phyloP scores from a whole-genome alignment of 1,284 basidiomycete genomes.

The Agroathelia rolfsii region DNA sequence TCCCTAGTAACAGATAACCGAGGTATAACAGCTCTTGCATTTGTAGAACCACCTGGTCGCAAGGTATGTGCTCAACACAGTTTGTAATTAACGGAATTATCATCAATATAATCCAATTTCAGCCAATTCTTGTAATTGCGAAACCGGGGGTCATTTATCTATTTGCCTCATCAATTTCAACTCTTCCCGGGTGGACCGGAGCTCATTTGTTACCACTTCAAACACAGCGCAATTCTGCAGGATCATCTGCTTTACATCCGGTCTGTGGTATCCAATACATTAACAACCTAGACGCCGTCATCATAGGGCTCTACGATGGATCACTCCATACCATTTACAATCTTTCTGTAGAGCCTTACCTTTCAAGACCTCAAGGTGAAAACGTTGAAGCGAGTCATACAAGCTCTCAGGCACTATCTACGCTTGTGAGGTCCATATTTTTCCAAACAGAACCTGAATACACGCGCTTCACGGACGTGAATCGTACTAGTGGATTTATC shows the following conservation, averaged over 20 bases:
- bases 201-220: slow-evolving; percentile 30
- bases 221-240: slow-evolving; percentile 39
- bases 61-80: too few relatives aligned
- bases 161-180: slow-evolving; percentile 29
- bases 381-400: slow-evolving; percentile 29
- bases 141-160: slow-evolving; percentile 51
- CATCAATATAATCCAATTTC: too few relatives aligned
- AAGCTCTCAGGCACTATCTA: slow-evolving; percentile 39
- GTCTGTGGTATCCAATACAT: slow-evolving; percentile 50
- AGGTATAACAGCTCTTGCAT: slow-evolving; percentile 41
- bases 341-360: slow-evolving; percentile 35
- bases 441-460: slow-evolving; percentile 31
- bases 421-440: slow-evolving; percentile 45
- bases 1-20: slow-evolving; percentile 29
- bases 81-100: too few relatives aligned
- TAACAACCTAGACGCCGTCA: slow-evolving; percentile 33
- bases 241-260: slow-evolving; percentile 47
- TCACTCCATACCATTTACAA: slow-evolving; percentile 50
- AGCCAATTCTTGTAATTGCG: slow-evolving; percentile 49
- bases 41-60: slow-evolving; percentile 34
- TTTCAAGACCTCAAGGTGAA: slow-evolving; percentile 16
- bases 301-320: slow-evolving; percentile 58
- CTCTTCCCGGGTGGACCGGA: slow-evolving; percentile 36
- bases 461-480: slow-evolving; percentile 40
- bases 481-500: slow-evolving; percentile 44